phyloP scores from a whole-genome alignment of 768 basidiomycete genomes.

The Leucosporidium creatinivorum region DNA sequence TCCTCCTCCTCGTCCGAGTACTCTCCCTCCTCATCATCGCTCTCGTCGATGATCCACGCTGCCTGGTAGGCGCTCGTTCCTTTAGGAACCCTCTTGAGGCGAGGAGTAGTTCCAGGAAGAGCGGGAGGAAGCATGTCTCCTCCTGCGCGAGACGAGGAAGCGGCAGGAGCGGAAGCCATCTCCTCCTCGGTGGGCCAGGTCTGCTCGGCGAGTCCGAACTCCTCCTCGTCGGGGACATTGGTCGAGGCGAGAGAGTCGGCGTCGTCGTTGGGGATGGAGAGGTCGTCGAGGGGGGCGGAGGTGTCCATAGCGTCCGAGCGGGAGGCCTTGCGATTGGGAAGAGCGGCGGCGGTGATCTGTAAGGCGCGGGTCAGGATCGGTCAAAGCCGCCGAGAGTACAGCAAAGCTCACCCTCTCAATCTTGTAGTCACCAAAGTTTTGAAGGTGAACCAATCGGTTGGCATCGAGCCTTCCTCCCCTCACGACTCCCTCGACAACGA shows the following conservation, averaged over 20 bases:
- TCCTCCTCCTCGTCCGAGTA: slow-evolving; percentile 45
- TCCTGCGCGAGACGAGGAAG: slow-evolving; percentile 47
- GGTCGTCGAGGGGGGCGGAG: slow-evolving; percentile 24
- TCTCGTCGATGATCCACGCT: slow-evolving; percentile 85
- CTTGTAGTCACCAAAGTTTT: slow-evolving; percentile 80
- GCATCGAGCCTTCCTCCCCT: slow-evolving; percentile 72
- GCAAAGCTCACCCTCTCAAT: slow-evolving; percentile 58
- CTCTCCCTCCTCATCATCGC: slow-evolving; percentile 52
- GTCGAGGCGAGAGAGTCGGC: slow-evolving; percentile 76
- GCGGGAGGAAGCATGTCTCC: slow-evolving; percentile 34
- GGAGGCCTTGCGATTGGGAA: slow-evolving; percentile 41
- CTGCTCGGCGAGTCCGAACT: slow-evolving; percentile 87
- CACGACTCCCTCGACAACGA: slow-evolving; percentile 75
- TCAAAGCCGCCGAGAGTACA: slow-evolving; percentile 4
- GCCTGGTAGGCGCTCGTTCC: slow-evolving; percentile 97
- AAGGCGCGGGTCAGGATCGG: slow-evolving; percentile 12
- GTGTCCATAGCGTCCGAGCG: slow-evolving; percentile 37
- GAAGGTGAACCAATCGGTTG: slow-evolving; percentile 78
- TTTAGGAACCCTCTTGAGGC: slow-evolving; percentile 77
- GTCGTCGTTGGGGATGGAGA: slow-evolving; percentile 56
- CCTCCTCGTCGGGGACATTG: slow-evolving; percentile 63
- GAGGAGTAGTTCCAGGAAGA: slow-evolving; percentile 60
- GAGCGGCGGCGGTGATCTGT: slow-evolving; percentile 32
- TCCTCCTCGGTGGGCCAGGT: slow-evolving; percentile 99
- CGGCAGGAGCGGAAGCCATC: slow-evolving; percentile 48